Conservation (phyloP, 2,329 filamentous ascomycete species). For the Neurospora sp. region DNA sequence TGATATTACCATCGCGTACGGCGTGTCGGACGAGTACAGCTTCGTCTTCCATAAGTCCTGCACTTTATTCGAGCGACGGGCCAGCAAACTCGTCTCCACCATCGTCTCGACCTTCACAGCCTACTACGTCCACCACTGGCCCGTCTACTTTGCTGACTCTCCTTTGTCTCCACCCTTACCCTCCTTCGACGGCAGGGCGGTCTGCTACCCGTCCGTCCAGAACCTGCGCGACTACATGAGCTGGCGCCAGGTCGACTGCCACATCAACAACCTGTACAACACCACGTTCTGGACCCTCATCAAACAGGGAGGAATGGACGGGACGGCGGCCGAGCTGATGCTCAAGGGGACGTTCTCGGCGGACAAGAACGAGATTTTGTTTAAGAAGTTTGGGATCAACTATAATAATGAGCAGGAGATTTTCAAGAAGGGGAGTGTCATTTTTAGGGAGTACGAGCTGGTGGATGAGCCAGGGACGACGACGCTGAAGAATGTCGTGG, state of each 20-base stretch:
- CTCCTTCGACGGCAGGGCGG: constrained; percentile 85
- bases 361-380: constrained; percentile 96
- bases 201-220: constrained; percentile 72
- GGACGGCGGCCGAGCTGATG: constrained; percentile 69
- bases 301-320: constrained; percentile 62
- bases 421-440: constrained; percentile 83
- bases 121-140: constrained; percentile 79
- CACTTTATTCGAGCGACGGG: constrained; percentile 73
- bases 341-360: constrained; percentile 75
- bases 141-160: constrained; percentile 60
- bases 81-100: constrained; percentile 81
- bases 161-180: constrained; percentile 66
- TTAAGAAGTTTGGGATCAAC: constrained; percentile 80
- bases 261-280: constrained; percentile 98
- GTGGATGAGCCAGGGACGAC: constrained; percentile 43
- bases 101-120: constrained; percentile 89
- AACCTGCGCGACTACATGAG: constrained; percentile 92
- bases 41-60: constrained; percentile 83
- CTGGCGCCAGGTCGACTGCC: constrained; percentile 95
- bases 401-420: constrained; percentile 96
- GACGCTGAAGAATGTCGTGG: constrained; percentile 30
- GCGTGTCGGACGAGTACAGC: constrained; percentile 90
- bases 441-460: constrained; percentile 76
- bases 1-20: constrained; percentile 81
- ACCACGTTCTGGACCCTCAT: constrained; percentile 92